Conservation (phyloP, 2,329 filamentous ascomycete genomes). For the Alternaria incomplexa region DNA sequence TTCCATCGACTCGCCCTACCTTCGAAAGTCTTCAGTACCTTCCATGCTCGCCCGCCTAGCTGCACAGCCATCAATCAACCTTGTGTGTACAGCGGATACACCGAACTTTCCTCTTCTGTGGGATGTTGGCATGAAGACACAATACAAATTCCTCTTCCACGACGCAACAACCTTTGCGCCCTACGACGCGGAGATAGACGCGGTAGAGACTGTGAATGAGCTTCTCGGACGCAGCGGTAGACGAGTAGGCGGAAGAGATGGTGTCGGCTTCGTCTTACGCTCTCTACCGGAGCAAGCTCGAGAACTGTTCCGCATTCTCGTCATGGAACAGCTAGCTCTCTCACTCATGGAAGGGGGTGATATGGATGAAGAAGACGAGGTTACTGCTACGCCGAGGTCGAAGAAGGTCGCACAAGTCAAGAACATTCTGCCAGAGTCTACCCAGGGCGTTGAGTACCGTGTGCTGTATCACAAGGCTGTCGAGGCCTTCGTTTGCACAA, state of each 20-base stretch:
- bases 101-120: conserved; percentile 87
- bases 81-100: conserved; percentile 84
- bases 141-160: conserved; percentile 88
- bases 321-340: conserved; percentile 80
- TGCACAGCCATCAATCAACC: conserved; percentile 71
- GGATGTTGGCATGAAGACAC: conserved; percentile 83
- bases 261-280: conserved; percentile 87
- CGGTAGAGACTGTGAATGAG: conserved; percentile 88
- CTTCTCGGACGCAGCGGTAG: conserved; percentile 81
- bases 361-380: conserved; percentile 31
- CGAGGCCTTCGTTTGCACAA: conserved; percentile 96
- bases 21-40: conserved; percentile 75
- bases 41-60: conserved; percentile 77
- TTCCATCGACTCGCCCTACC: conserved; percentile 79
- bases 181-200: conserved; percentile 75
- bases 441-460: conserved; percentile 81
- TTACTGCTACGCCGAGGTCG: conserved; percentile 21
- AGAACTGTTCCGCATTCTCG: conserved; percentile 81
- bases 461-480: conserved; percentile 93
- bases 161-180: conserved; percentile 89
- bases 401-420: conserved; percentile 37
- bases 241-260: conserved; percentile 85
- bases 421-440: conserved; percentile 39
- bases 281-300: conserved; percentile 91
- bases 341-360: conserved; percentile 57